Evolutionary conservation across 2,329 filamentous ascomycete species (phyloP).

Genomic region (Pseudogymnoascus sp.): DNA sequence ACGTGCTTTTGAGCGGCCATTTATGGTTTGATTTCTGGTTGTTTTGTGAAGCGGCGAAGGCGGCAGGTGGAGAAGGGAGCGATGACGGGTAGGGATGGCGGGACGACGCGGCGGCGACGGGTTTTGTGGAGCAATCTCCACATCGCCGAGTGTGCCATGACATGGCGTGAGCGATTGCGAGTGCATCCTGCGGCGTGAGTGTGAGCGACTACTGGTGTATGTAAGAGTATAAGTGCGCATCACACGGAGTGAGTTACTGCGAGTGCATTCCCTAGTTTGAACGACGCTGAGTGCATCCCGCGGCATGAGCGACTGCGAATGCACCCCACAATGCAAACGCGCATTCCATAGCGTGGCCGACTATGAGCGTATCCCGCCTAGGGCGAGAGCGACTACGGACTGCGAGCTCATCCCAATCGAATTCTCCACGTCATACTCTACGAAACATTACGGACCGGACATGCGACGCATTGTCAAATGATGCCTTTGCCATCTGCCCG

Average conservation of each 20-base stretch:
- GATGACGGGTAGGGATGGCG: background rate
- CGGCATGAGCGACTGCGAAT: background rate
- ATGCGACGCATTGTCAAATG: background rate
- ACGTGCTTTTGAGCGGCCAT: background rate
- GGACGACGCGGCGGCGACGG: background rate
- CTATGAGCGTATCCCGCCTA: background rate
- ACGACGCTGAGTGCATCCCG: background rate
- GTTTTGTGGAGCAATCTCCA: background rate
- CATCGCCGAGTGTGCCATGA: background rate
- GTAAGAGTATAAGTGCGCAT: background rate
- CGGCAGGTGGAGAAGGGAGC: background rate
- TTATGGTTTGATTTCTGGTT: background rate
- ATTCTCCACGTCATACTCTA: background rate
- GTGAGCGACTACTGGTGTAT: background rate
- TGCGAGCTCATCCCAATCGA: background rate
- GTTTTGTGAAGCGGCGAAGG: background rate
- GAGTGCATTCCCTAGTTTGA: background rate
- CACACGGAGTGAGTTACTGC: background rate
- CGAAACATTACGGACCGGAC: background rate
- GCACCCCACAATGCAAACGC: no score
- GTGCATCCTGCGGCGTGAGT: background rate
- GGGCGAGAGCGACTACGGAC: background rate
- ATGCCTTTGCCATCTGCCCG: background rate
- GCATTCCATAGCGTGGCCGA: background rate
- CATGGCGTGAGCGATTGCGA: background rate